These are phyloP conservation scores for Diaporthe australafricana DNA, from an alignment of 2,329 filamentous ascomycete species.

Conservation along the genomic window DNA sequence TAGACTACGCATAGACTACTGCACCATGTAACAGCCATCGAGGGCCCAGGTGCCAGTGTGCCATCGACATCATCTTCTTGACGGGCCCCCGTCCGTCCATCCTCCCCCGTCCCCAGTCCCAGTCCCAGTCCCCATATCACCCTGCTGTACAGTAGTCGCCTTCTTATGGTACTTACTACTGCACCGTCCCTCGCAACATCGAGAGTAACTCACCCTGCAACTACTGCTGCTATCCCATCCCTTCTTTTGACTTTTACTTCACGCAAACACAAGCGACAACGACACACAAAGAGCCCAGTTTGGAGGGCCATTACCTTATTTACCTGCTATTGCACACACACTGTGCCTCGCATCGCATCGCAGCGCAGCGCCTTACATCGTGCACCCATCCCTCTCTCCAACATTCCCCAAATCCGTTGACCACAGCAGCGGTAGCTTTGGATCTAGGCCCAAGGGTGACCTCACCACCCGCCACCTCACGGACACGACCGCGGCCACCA, in stretches of 20 bases:
- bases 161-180: slow-evolving; percentile 15
- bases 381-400: slow-evolving; percentile 28
- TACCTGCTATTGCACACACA: slow-evolving; percentile 5
- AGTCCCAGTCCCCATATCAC: background rate
- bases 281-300: slow-evolving; percentile 4
- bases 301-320: background rate
- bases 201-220: background rate
- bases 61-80: slow-evolving; percentile 32
- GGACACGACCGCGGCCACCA: slow-evolving; percentile 9
- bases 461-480: slow-evolving; percentile 28
- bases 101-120: background rate
- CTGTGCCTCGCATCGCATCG: slow-evolving; percentile 12
- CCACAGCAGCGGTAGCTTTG: slow-evolving; percentile 28
- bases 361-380: background rate
- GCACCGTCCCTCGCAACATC: slow-evolving; percentile 22
- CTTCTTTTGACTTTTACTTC: background rate
- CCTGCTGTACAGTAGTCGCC: slow-evolving; percentile 25
- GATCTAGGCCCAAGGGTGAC: slow-evolving; percentile 24
- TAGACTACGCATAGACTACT: background rate
- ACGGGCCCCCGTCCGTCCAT: background rate
- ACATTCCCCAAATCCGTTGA: slow-evolving; percentile 27
- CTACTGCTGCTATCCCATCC: slow-evolving; percentile 15
- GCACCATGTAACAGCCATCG: slow-evolving; percentile 10
- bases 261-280: slow-evolving; percentile 18
- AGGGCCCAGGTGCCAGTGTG: slow-evolving; percentile 5